Evolutionary conservation across 2,329 filamentous ascomycete species (phyloP).

Genomic region (Monosporascus sp.): DNA sequence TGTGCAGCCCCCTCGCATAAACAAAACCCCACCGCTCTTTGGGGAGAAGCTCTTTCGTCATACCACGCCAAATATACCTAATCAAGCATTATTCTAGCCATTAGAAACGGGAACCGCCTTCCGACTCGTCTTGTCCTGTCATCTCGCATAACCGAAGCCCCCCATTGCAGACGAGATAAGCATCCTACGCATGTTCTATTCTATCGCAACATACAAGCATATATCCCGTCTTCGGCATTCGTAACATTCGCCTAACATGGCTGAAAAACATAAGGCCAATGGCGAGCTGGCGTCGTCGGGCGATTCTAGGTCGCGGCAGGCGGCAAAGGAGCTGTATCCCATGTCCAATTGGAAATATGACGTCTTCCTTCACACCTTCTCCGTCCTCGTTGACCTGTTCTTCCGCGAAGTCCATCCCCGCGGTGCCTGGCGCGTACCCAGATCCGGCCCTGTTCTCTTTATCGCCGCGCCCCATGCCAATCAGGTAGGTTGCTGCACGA

Average conservation of each 20-base stretch:
- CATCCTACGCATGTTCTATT: neutral
- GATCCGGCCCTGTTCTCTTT: constrained; percentile 83
- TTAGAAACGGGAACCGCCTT: neutral
- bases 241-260: constrained; percentile 11
- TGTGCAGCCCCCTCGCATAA: too few relatives aligned
- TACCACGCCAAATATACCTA: neutral
- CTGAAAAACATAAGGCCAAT: constrained; percentile 12
- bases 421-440: constrained; percentile 90
- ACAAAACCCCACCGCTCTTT: too few relatives aligned
- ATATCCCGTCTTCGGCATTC: neutral
- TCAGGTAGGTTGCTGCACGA: constrained; percentile 53
- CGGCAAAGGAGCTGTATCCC: constrained; percentile 54
- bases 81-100: too few relatives aligned
- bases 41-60: neutral
- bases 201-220: constrained; percentile 31
- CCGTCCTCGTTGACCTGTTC: constrained; percentile 88
- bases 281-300: constrained; percentile 11
- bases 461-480: constrained; percentile 97
- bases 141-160: neutral
- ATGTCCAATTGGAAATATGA: constrained; percentile 75
- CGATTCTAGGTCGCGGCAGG: constrained; percentile 12
- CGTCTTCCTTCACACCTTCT: constrained; percentile 70
- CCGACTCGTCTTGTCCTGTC: neutral
- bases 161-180: neutral
- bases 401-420: constrained; percentile 96